Conservation (phyloP, 2,329 filamentous ascomycete genomes). For the Monascus ruber region DNA sequence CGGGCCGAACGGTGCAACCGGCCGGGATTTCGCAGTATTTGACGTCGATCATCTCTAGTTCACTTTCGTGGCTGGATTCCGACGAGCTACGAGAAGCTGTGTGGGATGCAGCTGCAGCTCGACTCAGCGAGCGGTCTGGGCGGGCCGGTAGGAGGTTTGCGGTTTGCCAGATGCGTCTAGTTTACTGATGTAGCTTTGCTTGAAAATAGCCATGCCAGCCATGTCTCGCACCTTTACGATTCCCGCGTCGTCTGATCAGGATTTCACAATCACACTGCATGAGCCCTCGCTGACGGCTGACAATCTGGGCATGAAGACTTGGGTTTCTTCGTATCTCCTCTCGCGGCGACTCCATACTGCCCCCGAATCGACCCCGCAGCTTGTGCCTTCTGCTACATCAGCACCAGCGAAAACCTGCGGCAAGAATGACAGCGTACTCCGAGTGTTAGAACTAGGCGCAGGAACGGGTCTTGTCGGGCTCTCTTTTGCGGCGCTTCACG, state of each 20-base stretch:
- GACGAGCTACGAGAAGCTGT: conserved; percentile 32
- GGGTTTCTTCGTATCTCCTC: conserved; percentile 82
- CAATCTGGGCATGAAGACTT: conserved; percentile 85
- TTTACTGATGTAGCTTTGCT: conserved; percentile 1
- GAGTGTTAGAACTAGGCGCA: conserved; percentile 67
- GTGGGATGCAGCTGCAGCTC: conserved; percentile 67
- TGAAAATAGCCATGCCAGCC: conserved; percentile 45
- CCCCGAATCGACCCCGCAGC: conserved; percentile 26
- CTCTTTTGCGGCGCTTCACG: conserved; percentile 63
- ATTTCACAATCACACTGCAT: conserved; percentile 59
- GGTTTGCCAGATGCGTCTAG: neutral
- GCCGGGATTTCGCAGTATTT: conserved; percentile 34
- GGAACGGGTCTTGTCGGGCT: conserved; percentile 87
- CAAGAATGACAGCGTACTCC: conserved; percentile 14
- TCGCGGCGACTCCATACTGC: conserved; percentile 52
- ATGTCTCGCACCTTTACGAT: conserved; percentile 52
- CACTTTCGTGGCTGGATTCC: conserved; percentile 34
- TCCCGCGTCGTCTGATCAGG: conserved; percentile 30
- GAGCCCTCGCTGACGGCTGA: conserved; percentile 85
- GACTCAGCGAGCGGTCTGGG: conserved; percentile 78
- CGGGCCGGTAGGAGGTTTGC: conserved; percentile 43
- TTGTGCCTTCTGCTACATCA: conserved; percentile 17
- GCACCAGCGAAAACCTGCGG: neutral
- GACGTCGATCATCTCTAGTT: conserved; percentile 36
- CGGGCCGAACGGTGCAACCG: conserved; percentile 24